Evolutionary conservation across 2,329 filamentous ascomycete genomes (phyloP).

Genomic region (Bertia moriformis): DNA sequence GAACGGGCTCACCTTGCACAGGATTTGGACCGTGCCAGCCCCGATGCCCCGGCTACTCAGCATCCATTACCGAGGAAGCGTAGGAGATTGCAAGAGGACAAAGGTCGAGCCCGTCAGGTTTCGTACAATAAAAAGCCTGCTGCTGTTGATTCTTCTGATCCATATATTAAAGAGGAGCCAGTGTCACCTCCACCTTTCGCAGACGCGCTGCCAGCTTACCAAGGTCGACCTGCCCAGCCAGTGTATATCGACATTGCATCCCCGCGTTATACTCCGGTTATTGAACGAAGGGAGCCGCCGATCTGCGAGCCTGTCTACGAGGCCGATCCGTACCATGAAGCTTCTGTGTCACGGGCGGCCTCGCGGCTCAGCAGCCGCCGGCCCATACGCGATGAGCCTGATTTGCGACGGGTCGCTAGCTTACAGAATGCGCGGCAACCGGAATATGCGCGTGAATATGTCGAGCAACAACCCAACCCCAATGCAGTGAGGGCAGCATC

Average conservation of each 20-base stretch:
- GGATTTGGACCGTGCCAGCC: slow-evolving; percentile 21
- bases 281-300: slow-evolving; percentile 15
- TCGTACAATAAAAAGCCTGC: slow-evolving; percentile 12
- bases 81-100: not conserved
- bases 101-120: too few species aligned
- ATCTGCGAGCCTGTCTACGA: slow-evolving; percentile 12
- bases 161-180: slow-evolving; percentile 47
- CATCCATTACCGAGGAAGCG: slow-evolving; percentile 2
- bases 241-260: slow-evolving; percentile 30
- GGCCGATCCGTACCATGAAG: slow-evolving; percentile 2
- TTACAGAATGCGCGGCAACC: slow-evolving; percentile 25
- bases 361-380: slow-evolving; percentile 19
- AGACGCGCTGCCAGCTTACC: slow-evolving; percentile 21
- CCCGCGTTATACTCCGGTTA: slow-evolving; percentile 18
- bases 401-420: slow-evolving; percentile 28
- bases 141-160: slow-evolving; percentile 23
- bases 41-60: slow-evolving; percentile 14
- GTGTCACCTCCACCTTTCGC: slow-evolving; percentile 43
- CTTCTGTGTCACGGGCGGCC: slow-evolving; percentile 14
- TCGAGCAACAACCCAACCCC: too few species aligned
- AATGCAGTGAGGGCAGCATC: too few species aligned
- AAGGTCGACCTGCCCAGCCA: slow-evolving; percentile 21
- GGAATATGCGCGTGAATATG: too few species aligned
- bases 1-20: slow-evolving; percentile 33
- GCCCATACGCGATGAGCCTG: slow-evolving; percentile 18